Conservation (phyloP, 768 basidiomycete genomes). For the Tylopilus felleus region DNA sequence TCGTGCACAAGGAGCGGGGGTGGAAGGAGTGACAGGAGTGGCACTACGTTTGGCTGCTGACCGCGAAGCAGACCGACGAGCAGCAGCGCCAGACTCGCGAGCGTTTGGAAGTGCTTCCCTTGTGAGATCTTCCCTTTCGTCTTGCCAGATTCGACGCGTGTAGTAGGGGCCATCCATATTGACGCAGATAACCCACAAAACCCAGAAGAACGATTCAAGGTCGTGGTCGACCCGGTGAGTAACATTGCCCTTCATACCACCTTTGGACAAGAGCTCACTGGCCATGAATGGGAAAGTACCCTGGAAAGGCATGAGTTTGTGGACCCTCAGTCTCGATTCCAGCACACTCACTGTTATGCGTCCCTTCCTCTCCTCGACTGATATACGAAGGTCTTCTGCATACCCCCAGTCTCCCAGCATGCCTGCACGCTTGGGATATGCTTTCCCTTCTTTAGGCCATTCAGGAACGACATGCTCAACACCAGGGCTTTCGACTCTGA, state of each 20-base stretch:
- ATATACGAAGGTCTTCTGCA: not conserved
- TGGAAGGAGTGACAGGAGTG: not conserved
- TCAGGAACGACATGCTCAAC: not conserved
- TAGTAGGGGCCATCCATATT: not conserved
- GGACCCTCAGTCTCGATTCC: too few species aligned
- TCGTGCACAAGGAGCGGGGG: not conserved
- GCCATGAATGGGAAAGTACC: not conserved
- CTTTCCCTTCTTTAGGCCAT: not conserved
- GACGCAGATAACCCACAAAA: not conserved
- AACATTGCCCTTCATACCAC: not conserved
- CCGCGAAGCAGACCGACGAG: not conserved
- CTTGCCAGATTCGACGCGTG: not conserved
- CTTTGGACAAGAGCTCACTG: not conserved
- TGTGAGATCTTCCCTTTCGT: not conserved
- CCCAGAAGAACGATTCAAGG: not conserved
- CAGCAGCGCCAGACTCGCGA: not conserved
- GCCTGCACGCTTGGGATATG: not conserved
- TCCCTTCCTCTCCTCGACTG: not conserved
- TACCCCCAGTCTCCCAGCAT: not conserved
- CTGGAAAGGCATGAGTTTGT: not conserved
- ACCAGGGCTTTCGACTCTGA: not conserved
- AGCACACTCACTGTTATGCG: not conserved
- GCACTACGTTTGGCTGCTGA: not conserved
- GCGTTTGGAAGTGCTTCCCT: not conserved
- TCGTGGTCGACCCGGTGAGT: not conserved